Conservation (phyloP, 2,329 filamentous ascomycete species). For the Neonectria faginata region DNA sequence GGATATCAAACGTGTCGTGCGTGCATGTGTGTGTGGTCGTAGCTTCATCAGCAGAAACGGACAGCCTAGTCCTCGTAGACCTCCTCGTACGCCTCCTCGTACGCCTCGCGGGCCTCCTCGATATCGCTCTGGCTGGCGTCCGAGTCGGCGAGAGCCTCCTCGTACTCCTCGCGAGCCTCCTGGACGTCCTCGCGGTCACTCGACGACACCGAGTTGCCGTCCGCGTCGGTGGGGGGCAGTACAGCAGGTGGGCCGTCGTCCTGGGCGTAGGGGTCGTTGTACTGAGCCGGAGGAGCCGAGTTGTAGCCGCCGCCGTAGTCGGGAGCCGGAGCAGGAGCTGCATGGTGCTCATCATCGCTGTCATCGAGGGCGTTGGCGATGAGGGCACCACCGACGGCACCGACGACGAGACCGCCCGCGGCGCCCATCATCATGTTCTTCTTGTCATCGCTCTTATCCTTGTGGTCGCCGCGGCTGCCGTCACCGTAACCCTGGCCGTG, state of each 20-base stretch:
- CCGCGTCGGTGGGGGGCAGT: slow-evolving; percentile 54
- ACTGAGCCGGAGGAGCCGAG: slow-evolving; percentile 24
- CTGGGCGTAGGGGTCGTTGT: slow-evolving; percentile 34
- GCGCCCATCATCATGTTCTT: slow-evolving; percentile 69
- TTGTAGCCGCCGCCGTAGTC: slow-evolving; percentile 18
- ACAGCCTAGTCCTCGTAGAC: slow-evolving; percentile 42
- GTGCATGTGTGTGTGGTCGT: slow-evolving; percentile 18
- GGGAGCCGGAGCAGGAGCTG: slow-evolving; percentile 12
- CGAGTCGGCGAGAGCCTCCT: slow-evolving; percentile 58
- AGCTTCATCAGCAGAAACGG: slow-evolving; percentile 25
- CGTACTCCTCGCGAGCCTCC: slow-evolving; percentile 57
- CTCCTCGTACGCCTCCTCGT: slow-evolving; percentile 53
- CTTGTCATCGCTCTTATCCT: slow-evolving; percentile 58
- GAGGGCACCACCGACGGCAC: slow-evolving; percentile 68
- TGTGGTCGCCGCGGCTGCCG: slow-evolving; percentile 34
- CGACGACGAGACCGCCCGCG: slow-evolving; percentile 68
- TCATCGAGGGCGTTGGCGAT: slow-evolving; percentile 64
- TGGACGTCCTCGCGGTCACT: slow-evolving; percentile 57
- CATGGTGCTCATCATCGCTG: slow-evolving; percentile 40
- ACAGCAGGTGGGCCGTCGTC: slow-evolving; percentile 48
- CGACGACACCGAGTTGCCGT: slow-evolving; percentile 56
- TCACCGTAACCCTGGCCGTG: slow-evolving; percentile 27
- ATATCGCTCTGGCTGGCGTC: slow-evolving; percentile 64
- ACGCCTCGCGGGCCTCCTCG: slow-evolving; percentile 64
- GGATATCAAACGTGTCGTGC: slow-evolving; percentile 39